phyloP scores from a whole-genome alignment of 1,139 yeast species.

The Hyphopichia fennica region DNA sequence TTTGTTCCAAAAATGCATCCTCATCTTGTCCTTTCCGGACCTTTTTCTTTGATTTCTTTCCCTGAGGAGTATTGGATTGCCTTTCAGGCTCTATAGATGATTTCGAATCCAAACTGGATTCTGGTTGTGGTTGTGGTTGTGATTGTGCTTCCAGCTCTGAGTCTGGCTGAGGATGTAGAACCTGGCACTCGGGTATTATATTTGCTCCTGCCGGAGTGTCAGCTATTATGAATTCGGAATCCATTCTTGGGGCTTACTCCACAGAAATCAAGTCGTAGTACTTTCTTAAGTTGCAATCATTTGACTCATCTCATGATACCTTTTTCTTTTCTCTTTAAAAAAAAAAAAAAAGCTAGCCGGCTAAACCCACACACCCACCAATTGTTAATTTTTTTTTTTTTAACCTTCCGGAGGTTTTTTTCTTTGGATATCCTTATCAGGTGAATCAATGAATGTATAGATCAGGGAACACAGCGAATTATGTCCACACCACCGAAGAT shows the following conservation, averaged over 20 bases:
- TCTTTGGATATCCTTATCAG: no score
- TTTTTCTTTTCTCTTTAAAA: neutral
- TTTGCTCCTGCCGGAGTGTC: neutral
- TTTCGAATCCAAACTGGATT: no score
- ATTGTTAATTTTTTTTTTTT: no score
- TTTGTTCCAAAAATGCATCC: slow-evolving; percentile 51
- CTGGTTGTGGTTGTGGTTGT: no score
- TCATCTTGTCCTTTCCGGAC: slow-evolving; percentile 57
- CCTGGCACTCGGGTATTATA: slow-evolving; percentile 5
- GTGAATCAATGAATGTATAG: no score
- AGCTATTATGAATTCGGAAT: neutral
- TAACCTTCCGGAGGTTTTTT: no score
- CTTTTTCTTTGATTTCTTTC: slow-evolving; percentile 7
- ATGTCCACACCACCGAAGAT: neutral
- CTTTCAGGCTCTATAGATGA: no score
- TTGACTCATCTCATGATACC: neutral
- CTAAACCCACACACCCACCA: neutral
- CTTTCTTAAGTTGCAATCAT: neutral
- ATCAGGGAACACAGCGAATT: no score
- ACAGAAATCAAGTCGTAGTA: neutral
- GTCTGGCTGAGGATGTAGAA: neutral
- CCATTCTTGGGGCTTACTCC: neutral
- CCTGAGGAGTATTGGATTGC: neutral
- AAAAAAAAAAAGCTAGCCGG: neutral
- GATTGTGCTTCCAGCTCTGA: no score